Base-by-base conservation (phyloP, 192 early-diverging fungal genomes). In the Geranomyces variabilis region DNA sequence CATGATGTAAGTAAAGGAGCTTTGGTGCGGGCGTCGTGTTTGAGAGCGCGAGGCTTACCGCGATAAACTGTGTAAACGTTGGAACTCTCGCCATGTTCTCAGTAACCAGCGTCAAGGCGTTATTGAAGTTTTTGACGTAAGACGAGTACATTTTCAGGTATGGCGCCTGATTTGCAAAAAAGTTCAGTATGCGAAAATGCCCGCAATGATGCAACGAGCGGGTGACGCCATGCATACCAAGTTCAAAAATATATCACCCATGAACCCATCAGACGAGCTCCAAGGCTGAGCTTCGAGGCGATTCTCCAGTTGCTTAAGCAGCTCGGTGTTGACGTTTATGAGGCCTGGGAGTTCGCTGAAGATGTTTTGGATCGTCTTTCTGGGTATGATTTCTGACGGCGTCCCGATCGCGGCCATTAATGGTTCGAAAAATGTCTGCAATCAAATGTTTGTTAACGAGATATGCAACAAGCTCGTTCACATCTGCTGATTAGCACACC, bases 91-190 rank as follows among this genome's bases (percentile, higher is more conserved):
- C 43, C 0, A 29, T 46, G 0, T 67, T 63, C 21, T 73, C 69
- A 43, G 29, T 15, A 5, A 76, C 71, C n/a, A 72, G 21, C 29
- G 66, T 61, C 28, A 79, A 21, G 4, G 78, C 74, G 41, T 55
- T 66, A 69, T 79, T 76, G 65, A 76, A 79, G 36, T 79, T 79
- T 62, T 70, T 73, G 33, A 70, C 49, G 56, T 70, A 79, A 8
- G 67, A 68, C 1, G 69, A 68, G 49, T 78, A 78, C 75, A 80
- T 66, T 45, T 67, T 63, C 62, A 77, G 51, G 57, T 66, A 77
- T 0, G 69, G 78, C 15, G 67, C 71, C 67, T 69, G 33, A n/a
- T 30, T 34, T 6, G 43, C 19, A 9, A 3, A 24, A 22, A 43
- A 58, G 34, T 13, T 15, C 8, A 19, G 13, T 12, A 4, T 33